Evolutionary conservation across 2,329 filamentous ascomycete genomes (phyloP).

Genomic region (Cytospora schulzeri): DNA sequence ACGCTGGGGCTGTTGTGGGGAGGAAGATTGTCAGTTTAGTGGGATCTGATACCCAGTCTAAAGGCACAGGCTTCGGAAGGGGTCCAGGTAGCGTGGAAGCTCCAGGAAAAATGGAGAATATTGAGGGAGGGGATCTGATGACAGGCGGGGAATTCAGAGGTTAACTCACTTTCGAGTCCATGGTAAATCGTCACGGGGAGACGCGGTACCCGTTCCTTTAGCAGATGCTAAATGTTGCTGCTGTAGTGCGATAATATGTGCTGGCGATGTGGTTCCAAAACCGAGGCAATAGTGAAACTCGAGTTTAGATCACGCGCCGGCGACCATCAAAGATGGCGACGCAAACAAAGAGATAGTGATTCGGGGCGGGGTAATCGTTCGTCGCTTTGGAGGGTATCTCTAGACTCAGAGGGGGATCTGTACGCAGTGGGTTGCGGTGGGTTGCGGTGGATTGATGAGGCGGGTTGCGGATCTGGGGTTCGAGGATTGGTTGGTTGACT

Average conservation of each 20-base stretch:
- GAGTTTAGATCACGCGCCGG: slow-evolving; percentile 4
- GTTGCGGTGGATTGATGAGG: slow-evolving; percentile 12
- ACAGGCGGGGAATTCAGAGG: slow-evolving; percentile 14
- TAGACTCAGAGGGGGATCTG: slow-evolving; percentile 9
- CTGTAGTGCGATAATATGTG: slow-evolving; percentile 24
- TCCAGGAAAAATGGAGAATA: neutral
- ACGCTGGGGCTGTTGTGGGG: slow-evolving; percentile 65
- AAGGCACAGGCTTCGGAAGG: slow-evolving; percentile 16
- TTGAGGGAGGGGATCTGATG: neutral
- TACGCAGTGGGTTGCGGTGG: slow-evolving; percentile 1
- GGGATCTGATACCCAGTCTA: neutral
- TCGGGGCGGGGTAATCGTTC: neutral
- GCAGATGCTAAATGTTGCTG: slow-evolving; percentile 27
- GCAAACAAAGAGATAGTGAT: neutral
- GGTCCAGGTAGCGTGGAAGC: neutral
- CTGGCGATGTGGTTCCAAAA: slow-evolving; percentile 14
- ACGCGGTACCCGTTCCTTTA: slow-evolving; percentile 10
- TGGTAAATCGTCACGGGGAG: slow-evolving; percentile 30
- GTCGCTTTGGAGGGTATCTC: slow-evolving; percentile 9
- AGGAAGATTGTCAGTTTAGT: slow-evolving; percentile 25
- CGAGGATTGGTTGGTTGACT: slow-evolving; percentile 24
- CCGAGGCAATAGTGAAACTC: neutral
- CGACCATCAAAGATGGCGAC: slow-evolving; percentile 13
- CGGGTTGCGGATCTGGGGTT: slow-evolving; percentile 8
- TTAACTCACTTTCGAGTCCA: slow-evolving; percentile 46